A percentile compares a stretch with the other conserved stretches of the same genome.
Evolutionary conservation across 148 eudicot genomes (phyloP).

Genomic region (Arbutus unedo): DNA sequence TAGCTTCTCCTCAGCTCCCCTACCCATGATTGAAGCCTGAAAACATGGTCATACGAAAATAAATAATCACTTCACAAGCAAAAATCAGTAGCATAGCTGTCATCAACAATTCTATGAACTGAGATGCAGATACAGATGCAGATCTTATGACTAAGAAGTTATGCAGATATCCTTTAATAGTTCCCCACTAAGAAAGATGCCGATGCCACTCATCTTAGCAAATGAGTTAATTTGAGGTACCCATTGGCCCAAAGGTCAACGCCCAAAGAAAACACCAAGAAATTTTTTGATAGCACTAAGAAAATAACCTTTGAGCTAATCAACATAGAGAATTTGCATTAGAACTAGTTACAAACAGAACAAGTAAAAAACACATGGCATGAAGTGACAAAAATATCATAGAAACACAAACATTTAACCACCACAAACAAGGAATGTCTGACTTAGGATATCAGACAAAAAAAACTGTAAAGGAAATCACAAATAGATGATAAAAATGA

Average conservation of each 20-base stretch:
- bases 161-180: background rate
- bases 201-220: background rate
- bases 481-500: slow-evolving; percentile 6
- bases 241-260: background rate
- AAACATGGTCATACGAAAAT: background rate
- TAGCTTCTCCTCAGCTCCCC: slow-evolving; percentile 65
- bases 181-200: background rate
- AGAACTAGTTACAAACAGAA: background rate
- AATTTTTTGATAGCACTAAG: background rate
- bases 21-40: slow-evolving; percentile 68
- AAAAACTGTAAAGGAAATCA: background rate
- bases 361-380: slow-evolving; percentile 3
- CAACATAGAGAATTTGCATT: background rate
- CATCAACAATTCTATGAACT: background rate
- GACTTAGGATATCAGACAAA: background rate
- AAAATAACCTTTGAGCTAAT: background rate
- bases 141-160: background rate
- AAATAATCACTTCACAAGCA: slow-evolving; percentile 1
- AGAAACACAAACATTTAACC: slow-evolving; percentile 8
- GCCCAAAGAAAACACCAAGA: background rate
- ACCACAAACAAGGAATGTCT: background rate
- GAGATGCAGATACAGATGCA: background rate
- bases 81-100: background rate
- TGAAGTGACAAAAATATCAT: background rate
- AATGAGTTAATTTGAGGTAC: background rate